A percentile compares a stretch with the other conserved stretches of the same genome.
These are phyloP conservation scores for Colletotrichum sidae DNA, from an alignment of 2,329 filamentous ascomycete genomes.

Conservation along the genomic window DNA sequence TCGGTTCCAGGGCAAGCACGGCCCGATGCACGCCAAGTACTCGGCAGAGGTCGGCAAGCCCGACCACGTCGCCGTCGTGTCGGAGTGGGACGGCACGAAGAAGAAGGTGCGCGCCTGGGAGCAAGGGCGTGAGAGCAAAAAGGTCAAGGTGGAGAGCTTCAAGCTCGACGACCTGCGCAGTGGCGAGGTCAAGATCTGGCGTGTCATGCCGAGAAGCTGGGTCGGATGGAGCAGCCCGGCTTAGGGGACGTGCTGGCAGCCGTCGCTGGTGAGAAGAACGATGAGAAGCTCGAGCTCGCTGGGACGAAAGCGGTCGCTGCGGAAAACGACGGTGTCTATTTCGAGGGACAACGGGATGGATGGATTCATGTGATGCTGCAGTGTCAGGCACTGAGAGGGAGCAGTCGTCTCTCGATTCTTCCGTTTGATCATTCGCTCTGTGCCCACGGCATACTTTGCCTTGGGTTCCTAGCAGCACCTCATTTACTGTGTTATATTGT, in stretches of 20 bases:
- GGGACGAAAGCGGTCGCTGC: conserved; percentile 1
- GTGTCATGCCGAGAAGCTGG: conserved; percentile 92
- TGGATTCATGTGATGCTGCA: conserved; percentile 27
- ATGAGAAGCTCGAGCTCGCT: conserved; percentile 24
- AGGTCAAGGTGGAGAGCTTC: conserved; percentile 94
- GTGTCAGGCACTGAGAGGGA: conserved; percentile 21
- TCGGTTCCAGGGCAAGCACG: conserved; percentile 94
- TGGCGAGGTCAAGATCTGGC: conserved; percentile 97
- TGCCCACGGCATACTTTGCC: conserved; percentile 32
- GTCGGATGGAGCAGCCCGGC: conserved; percentile 83
- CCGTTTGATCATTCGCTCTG: conserved; percentile 25
- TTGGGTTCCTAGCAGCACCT: conserved; percentile 34
- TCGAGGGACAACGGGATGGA: conserved; percentile 8
- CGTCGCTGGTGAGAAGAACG: conserved; percentile 19
- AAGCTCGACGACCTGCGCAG: conserved; percentile 91
- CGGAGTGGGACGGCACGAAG: conserved; percentile 98
- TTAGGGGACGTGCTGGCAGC: conserved; percentile 52
- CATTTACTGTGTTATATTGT: conserved; percentile 26
- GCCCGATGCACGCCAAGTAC: conserved; percentile 96
- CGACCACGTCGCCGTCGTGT: conserved; percentile 90
- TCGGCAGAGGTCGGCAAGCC: conserved; percentile 86
- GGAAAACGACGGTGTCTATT: not conserved
- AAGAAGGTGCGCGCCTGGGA: conserved; percentile 98
- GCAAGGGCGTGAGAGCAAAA: conserved; percentile 92
- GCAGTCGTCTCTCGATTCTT: conserved; percentile 23